Evolutionary conservation across 2,329 filamentous ascomycete genomes (phyloP), one percentile per base, ranked within the genome.

Genomic region (Epichloe aotearoae): DNA sequence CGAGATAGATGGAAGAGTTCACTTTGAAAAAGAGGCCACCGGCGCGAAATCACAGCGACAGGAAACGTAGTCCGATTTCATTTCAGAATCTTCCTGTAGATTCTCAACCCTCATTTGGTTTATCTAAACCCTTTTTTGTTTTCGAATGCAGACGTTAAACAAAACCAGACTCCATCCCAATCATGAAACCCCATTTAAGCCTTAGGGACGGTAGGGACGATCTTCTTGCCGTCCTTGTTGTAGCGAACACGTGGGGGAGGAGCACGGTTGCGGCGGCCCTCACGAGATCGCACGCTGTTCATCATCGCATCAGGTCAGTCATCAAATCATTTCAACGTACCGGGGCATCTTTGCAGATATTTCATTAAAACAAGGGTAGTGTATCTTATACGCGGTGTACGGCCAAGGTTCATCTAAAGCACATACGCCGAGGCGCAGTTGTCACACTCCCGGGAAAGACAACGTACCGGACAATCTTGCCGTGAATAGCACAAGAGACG

Each of bases 221-320:
- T 84, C 86, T 98, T 98, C 89, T 98, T 98, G 81, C 90, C 91
- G 71, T 98, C 93, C 86, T 97, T 96, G 87, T 98, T 98, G 88
- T 95, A 98, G 68, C 93, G 82, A 68, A 98, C 90, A 71, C 93
- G 84, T 69, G 93, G 93, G 93, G 93, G 93, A 67, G 93, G 94
- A 67, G 91, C 91, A 74, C 93, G 88, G 88, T 98, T 98, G 77
- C 93, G 93, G 73, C 93, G 91, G 67, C 94, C 93, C 70, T 86
- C 90, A 64, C 87, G 83, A 63, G 93, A 98, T 68, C 93, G 93
- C 73, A 98, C 93, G 84, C 93, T 97, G 66, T 62, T 62, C 75
- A 72, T 46, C 37, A 49, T 50, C 64, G 58, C 49, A 52, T 50
- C 50, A 51, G 47, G 43, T 50, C 46, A 48, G 46, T 49, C 46